These are phyloP conservation scores for Phytopythium vexans DNA, from an alignment of 352 stramenopile species.

Conservation along the genomic window DNA sequence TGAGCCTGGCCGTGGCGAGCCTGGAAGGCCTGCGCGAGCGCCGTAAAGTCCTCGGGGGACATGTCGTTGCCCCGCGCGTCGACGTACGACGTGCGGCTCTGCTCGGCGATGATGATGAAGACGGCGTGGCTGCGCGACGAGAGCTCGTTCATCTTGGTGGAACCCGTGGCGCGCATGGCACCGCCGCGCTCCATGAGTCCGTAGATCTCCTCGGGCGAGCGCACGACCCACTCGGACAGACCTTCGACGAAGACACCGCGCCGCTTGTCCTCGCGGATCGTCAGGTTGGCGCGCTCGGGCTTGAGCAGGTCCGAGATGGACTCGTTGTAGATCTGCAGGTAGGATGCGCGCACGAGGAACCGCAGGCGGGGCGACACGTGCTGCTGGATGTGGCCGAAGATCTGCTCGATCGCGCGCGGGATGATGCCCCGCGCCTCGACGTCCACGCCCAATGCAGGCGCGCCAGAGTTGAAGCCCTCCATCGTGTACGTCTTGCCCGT, in stretches of 20 bases:
- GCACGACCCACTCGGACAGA: constrained; percentile 93
- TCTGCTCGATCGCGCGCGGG: constrained; percentile 96
- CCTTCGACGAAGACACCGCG: constrained; percentile 93
- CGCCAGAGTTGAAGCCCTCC: constrained; percentile 92
- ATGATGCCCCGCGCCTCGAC: constrained; percentile 96
- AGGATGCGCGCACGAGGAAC: constrained; percentile 91
- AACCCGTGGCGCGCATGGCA: constrained; percentile 75
- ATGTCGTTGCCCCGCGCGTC: constrained; percentile 80
- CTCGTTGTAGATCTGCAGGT: constrained; percentile 96
- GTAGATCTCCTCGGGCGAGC: constrained; percentile 92
- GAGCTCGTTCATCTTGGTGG: constrained; percentile 90
- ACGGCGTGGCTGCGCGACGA: constrained; percentile 88
- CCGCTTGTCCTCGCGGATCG: constrained; percentile 93
- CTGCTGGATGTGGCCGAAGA: constrained; percentile 90
- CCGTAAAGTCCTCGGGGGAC: constrained; percentile 81
- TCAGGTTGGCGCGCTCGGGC: constrained; percentile 88
- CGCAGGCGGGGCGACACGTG: constrained; percentile 82
- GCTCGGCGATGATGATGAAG: constrained; percentile 95
- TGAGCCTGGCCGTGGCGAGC: constrained; percentile 32
- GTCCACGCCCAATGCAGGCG: constrained; percentile 12
- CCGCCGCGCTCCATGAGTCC: constrained; percentile 92
- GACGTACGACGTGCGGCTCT: constrained; percentile 89
- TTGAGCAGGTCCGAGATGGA: constrained; percentile 94
- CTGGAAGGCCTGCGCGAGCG: constrained; percentile 75
- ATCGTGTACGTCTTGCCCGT: constrained; percentile 97